Evolutionary conservation across 495 filamentous ascomycete genomes (phyloP), one percentile per base, ranked within the genome.

Genomic region (Chaetomidium leptoderma): DNA sequence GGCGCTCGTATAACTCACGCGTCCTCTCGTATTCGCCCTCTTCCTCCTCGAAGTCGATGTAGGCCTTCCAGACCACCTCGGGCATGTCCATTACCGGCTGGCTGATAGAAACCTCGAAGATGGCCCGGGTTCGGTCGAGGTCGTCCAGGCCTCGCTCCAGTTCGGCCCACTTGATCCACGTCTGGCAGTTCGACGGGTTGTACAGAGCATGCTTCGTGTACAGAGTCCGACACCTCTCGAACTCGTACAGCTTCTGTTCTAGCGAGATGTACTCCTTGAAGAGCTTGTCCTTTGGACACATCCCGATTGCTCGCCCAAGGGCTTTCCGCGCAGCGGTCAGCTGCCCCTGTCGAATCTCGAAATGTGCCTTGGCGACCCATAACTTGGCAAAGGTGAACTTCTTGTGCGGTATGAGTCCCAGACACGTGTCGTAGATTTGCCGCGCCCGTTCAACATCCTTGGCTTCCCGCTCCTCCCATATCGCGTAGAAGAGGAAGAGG

Each of bases 21-120:
- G 90, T 86, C 32, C 83, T 78, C 30, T 89, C 91, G 72, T 90
- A 95, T 70, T 97, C 90, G 53, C 86, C 87, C 68, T 92, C 87
- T 59, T 95, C 88, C 66, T 96, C 92, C 72, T 97, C 95, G 66
- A 97, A 98, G 73, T 97, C 92, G 66, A 98, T 97, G 68, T 96
- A 98, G 2, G 89, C 83, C 72, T 96, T 96, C 93, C 93, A 98
- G 11, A 98, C 74, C 55, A 96, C 74, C 73, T 98, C 93, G 5
- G 93, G 93, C 93, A 97, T 98, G 69, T 98, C 95, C n/a, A 98
- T 74, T 6, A 82, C 77, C 17, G 86, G 79, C 70, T 97, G 91
- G 30, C 83, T 79, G 61, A 97, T 86, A 14, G 89, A 92, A 11
- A 98, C 78, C 72, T 97, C 95, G 67, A 89, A 98, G 63, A 98